A percentile compares a stretch with the other conserved stretches of the same genome.
These are phyloP conservation scores for Pseudogymnoascus sp. DNA, from an alignment of 2,329 filamentous ascomycete genomes.

Conservation along the genomic window DNA sequence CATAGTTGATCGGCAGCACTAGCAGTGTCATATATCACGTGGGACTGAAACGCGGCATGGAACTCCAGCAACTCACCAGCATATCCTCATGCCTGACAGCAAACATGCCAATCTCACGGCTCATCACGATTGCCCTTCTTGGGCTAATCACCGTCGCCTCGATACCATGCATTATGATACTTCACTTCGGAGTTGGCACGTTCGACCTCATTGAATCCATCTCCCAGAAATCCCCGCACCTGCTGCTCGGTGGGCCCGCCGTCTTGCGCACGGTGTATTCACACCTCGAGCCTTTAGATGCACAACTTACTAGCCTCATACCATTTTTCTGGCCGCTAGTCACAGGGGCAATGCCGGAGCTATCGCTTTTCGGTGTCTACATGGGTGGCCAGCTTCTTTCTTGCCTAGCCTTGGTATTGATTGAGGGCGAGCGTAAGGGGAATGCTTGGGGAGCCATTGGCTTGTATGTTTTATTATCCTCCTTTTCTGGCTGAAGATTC, in stretches of 20 bases:
- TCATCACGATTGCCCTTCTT: background rate
- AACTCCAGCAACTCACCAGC: background rate
- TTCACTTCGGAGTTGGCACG: background rate
- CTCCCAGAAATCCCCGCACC: background rate
- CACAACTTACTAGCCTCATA: slow-evolving; percentile 18
- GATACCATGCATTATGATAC: background rate
- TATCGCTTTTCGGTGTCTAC: slow-evolving; percentile 19
- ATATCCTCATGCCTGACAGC: background rate
- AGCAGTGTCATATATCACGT: background rate
- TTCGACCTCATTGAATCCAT: background rate
- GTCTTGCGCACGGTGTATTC: background rate
- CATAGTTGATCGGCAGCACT: background rate
- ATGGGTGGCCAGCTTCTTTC: slow-evolving; percentile 24
- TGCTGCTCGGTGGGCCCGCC: background rate
- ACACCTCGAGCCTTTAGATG: slow-evolving; percentile 15
- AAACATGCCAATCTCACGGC: background rate
- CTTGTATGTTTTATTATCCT: slow-evolving; percentile 28
- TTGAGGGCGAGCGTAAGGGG: slow-evolving; percentile 37
- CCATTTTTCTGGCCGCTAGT: slow-evolving; percentile 22
- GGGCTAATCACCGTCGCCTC: background rate
- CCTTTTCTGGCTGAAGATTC: background rate
- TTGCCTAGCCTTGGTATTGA: slow-evolving; percentile 26
- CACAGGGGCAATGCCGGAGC: slow-evolving; percentile 12
- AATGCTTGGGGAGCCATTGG: slow-evolving; percentile 34
- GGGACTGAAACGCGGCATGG: background rate